phyloP scores from a whole-genome alignment of 2,329 filamentous ascomycete genomes.

The Colletotrichum paranaense region DNA sequence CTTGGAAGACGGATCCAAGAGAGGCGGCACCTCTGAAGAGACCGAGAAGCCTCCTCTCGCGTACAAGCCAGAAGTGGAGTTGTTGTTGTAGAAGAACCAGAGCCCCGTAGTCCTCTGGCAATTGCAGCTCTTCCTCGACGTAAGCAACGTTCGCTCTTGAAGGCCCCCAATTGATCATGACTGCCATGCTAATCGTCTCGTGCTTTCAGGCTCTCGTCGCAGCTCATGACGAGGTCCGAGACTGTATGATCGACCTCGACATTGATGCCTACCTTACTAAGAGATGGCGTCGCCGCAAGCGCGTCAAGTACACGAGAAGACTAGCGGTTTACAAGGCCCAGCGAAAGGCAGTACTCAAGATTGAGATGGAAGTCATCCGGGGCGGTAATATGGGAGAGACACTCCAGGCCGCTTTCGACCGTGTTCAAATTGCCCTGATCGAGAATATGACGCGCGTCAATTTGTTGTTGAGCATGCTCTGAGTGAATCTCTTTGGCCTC shows the following conservation, averaged over 20 bases:
- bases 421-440: background rate
- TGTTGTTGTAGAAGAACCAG: background rate
- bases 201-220: background rate
- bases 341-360: background rate
- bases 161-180: background rate
- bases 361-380: background rate
- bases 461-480: background rate
- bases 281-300: background rate
- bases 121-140: background rate
- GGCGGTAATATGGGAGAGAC: background rate
- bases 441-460: background rate
- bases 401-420: background rate
- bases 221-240: background rate
- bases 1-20: too few species aligned
- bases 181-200: background rate
- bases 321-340: background rate
- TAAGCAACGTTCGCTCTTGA: background rate
- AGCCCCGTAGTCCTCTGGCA: background rate
- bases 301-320: background rate
- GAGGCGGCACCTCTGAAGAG: background rate
- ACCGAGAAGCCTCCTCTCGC: background rate
- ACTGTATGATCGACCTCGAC: background rate
- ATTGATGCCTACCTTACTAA: background rate
- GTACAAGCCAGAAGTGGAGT: background rate
- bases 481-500: background rate